Conservation (phyloP, 257 asterid species). For the Echites panduratus region DNA sequence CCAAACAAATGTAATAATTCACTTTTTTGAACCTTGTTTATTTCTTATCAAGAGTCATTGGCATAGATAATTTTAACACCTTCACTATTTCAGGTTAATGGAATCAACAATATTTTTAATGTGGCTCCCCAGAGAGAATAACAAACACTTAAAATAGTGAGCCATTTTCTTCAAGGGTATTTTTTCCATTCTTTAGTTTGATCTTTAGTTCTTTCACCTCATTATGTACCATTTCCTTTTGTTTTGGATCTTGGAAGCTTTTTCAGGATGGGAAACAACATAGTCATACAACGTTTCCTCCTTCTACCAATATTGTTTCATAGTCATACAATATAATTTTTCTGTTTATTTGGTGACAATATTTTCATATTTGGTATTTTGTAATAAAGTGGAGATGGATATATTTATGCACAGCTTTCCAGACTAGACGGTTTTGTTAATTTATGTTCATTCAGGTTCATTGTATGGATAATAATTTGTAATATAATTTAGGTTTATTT, state of each 20-base stretch:
- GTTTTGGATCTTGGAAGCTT: background rate
- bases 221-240: background rate
- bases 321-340: no score
- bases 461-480: no score
- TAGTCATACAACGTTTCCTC: background rate
- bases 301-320: background rate
- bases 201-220: constrained; percentile 1
- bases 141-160: constrained; percentile 57
- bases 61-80: constrained; percentile 34
- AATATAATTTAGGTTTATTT: no score
- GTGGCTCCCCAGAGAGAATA: constrained; percentile 61
- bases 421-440: no score
- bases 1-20: background rate
- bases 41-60: constrained; percentile 40
- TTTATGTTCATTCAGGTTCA: no score
- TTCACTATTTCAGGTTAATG: constrained; percentile 41
- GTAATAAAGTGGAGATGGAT: no score
- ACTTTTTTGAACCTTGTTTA: background rate
- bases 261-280: background rate
- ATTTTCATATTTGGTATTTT: no score
- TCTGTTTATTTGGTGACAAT: no score
- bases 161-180: constrained; percentile 9
- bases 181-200: background rate
- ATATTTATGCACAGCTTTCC: no score
- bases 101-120: constrained; percentile 49